Percentiles rank a stretch among this genome's conserved stretches.
phyloP scores from a whole-genome alignment of 257 asterid genomes.

The Solanum bukasovii region DNA sequence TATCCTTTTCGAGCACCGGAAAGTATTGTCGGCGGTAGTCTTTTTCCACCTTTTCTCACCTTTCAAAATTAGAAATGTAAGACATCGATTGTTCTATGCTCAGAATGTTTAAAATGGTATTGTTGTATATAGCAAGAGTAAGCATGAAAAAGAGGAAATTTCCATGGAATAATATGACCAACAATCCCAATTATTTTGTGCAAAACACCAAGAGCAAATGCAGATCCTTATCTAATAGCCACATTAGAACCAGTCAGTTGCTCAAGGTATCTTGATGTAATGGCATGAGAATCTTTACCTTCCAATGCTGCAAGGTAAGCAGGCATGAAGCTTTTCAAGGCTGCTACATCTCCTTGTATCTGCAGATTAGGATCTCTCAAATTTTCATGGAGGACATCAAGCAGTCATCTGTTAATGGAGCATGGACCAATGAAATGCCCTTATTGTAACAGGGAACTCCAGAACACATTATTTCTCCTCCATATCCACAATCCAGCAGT shows the following conservation, averaged over 20 bases:
- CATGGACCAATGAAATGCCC: slow-evolving; percentile 50
- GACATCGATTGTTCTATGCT: neutral
- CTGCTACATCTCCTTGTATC: slow-evolving; percentile 71
- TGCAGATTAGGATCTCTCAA: slow-evolving; percentile 72
- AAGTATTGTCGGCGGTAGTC: neutral
- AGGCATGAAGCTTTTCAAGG: slow-evolving; percentile 47
- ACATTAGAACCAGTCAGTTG: neutral
- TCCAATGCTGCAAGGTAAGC: slow-evolving; percentile 27
- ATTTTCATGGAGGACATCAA: slow-evolving; percentile 69
- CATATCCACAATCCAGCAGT: slow-evolving; percentile 78
- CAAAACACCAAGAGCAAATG: neutral
- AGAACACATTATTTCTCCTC: slow-evolving; percentile 87
- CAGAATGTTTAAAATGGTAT: neutral
- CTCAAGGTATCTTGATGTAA: neutral
- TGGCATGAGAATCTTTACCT: neutral
- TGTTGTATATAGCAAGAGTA: neutral
- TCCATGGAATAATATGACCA: neutral
- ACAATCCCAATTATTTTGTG: neutral
- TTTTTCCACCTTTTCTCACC: neutral
- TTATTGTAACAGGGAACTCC: slow-evolving; percentile 72
- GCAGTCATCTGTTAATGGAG: slow-evolving; percentile 48
- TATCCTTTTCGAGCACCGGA: neutral
- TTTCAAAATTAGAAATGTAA: neutral
- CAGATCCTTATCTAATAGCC: neutral
- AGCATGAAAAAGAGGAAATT: neutral